Evolutionary conservation across 1,284 basidiomycete species (phyloP).

Genomic region (Marasmius oreades): DNA sequence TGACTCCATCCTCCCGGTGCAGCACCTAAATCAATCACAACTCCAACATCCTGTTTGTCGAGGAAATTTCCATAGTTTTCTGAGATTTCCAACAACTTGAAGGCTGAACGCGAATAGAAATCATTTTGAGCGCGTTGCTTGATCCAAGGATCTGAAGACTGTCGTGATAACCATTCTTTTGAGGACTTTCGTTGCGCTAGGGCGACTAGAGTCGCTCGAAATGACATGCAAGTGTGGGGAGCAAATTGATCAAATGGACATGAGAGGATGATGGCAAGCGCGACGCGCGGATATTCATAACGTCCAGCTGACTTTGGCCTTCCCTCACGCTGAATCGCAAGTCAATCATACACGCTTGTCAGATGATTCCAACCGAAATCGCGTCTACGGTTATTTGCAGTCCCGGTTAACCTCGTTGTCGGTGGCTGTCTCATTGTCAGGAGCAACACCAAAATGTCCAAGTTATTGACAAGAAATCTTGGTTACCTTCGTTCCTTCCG

Average conservation of each 20-base stretch:
- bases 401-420: no score
- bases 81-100: slow-evolving; percentile 80
- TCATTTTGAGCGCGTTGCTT: slow-evolving; percentile 49
- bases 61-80: slow-evolving; percentile 50
- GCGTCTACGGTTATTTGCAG: no score
- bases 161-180: slow-evolving; percentile 58
- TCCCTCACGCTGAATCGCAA: no score
- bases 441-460: no score
- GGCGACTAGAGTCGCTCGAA: slow-evolving; percentile 2
- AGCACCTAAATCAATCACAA: slow-evolving; percentile 81
- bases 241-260: not conserved
- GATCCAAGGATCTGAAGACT: slow-evolving; percentile 66
- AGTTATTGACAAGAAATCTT: no score
- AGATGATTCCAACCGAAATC: no score
- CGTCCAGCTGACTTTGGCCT: no score
- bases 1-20: slow-evolving; percentile 91
- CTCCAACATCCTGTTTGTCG: slow-evolving; percentile 43
- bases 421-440: no score
- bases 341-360: no score
- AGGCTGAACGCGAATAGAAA: slow-evolving; percentile 80
- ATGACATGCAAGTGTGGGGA: not conserved
- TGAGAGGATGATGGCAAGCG: no score
- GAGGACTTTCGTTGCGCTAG: slow-evolving; percentile 27
- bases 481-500: no score
- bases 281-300: no score